phyloP scores from a whole-genome alignment of 495 filamentous ascomycete genomes.

The Jackrogersella minutella region DNA sequence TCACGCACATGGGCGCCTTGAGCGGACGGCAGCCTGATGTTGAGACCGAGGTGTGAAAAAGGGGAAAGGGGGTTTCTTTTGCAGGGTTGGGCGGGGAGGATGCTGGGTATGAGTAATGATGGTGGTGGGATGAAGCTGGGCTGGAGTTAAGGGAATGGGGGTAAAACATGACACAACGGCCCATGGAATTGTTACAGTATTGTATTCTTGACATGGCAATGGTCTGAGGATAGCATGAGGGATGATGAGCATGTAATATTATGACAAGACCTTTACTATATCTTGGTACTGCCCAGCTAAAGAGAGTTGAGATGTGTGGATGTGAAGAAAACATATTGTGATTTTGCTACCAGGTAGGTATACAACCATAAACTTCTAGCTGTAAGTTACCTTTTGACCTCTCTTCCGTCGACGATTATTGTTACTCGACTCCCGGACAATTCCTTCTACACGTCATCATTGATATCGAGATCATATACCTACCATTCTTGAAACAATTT shows the following conservation, averaged over 20 bases:
- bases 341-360: no score
- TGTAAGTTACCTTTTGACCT: no score
- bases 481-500: no score
- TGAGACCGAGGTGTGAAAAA: conserved; percentile 65
- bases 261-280: neutral
- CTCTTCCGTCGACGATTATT: no score
- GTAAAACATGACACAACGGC: neutral
- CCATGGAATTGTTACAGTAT: conserved; percentile 13
- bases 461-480: neutral
- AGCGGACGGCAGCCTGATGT: conserved; percentile 73
- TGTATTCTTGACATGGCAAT: conserved; percentile 18
- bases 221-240: conserved; percentile 28
- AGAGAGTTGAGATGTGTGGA: no score
- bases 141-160: neutral
- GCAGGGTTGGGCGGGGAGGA: neutral
- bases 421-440: no score
- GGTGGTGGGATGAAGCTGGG: neutral
- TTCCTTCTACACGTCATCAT: no score
- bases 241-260: conserved; percentile 30
- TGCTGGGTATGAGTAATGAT: neutral
- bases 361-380: no score
- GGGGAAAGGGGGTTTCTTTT: neutral
- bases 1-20: conserved; percentile 62
- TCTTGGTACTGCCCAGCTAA: no score
- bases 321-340: no score